Evolutionary conservation across 1,139 yeast genomes (phyloP).

Genomic region (Blastobotrys ciferrii): DNA sequence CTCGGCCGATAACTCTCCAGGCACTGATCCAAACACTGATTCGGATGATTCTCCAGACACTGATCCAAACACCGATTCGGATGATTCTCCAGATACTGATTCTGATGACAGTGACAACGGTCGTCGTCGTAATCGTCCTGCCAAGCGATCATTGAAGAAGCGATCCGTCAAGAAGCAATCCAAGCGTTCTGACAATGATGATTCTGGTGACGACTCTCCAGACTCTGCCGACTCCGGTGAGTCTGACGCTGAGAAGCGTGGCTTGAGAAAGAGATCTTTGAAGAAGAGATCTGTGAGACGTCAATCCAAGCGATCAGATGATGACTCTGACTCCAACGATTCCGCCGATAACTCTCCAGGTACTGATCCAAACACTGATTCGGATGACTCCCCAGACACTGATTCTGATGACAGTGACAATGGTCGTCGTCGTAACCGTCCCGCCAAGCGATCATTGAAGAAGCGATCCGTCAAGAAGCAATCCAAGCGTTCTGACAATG

Average conservation of each 20-base stretch:
- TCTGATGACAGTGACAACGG: not conserved
- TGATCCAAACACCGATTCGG: not conserved
- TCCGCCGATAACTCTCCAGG: not conserved
- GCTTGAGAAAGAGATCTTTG: not conserved
- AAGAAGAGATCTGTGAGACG: no score
- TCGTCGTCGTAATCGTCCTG: not conserved
- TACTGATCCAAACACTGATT: not conserved
- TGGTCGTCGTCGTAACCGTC: not conserved
- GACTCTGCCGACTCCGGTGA: not conserved
- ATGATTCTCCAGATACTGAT: not conserved
- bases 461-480: not conserved
- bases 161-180: not conserved
- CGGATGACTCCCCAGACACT: not conserved
- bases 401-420: not conserved
- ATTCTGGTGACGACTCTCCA: not conserved
- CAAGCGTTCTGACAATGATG: not conserved
- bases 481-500: not conserved
- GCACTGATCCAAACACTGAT: no score
- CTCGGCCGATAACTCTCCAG: constrained; percentile 1
- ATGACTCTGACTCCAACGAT: constrained; percentile 1
- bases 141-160: no score
- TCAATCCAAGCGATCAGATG: no score
- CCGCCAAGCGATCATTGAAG: no score
- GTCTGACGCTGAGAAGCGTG: not conserved
- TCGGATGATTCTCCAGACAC: not conserved